These are phyloP conservation scores for Vachellia pachyceras DNA, from an alignment of 306 rosid genomes.

Conservation along the genomic window DNA sequence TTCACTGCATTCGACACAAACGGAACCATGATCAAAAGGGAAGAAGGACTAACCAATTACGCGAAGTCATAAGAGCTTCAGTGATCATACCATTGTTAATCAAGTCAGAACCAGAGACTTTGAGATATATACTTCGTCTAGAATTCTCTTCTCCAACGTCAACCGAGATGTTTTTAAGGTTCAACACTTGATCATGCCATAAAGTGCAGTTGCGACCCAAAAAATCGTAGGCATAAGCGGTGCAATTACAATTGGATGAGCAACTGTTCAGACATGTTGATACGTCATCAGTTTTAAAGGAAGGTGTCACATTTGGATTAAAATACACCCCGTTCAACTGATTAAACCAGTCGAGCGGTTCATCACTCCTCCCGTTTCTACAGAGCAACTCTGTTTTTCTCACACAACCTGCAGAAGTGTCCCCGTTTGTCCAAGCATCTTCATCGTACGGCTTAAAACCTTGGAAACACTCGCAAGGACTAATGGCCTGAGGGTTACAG, in stretches of 20 bases:
- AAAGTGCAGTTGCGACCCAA: background rate
- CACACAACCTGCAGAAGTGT: background rate
- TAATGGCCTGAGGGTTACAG: background rate
- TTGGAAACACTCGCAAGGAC: slow-evolving; percentile 4
- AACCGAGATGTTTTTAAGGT: background rate
- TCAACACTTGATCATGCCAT: background rate
- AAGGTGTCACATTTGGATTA: too few species aligned
- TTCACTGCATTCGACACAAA: background rate
- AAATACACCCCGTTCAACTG: background rate
- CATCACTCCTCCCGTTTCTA: background rate
- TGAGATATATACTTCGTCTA: background rate
- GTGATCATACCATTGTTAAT: background rate
- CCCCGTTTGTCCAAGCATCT: slow-evolving; percentile 10
- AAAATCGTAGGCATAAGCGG: slow-evolving; percentile 1
- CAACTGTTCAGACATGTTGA: slow-evolving; percentile 1
- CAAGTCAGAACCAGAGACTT: background rate
- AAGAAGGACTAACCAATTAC: background rate
- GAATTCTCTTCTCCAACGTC: background rate
- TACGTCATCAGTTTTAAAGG: too few species aligned
- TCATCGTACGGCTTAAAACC: slow-evolving; percentile 19
- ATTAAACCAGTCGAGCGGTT: background rate
- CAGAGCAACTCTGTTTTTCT: slow-evolving; percentile 19
- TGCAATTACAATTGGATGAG: background rate
- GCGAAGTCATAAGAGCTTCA: background rate
- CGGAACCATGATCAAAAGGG: background rate